Base-by-base conservation (phyloP, 2,329 filamentous ascomycete genomes). In the Cordyceps cicadae region DNA sequence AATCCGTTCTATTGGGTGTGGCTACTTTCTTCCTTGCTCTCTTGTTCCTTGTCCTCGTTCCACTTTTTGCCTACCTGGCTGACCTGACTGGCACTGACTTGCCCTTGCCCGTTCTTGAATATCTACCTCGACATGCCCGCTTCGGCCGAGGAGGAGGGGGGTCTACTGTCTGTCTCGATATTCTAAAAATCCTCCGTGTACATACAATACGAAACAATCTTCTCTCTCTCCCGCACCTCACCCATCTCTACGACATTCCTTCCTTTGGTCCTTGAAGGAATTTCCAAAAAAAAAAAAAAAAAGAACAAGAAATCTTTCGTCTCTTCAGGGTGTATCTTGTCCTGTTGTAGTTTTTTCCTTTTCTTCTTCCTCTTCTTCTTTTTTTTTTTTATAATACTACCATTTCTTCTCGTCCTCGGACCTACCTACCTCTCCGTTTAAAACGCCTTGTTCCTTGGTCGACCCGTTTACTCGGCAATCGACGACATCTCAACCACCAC, bases 51-150 rank as follows among this genome's bases (percentile, higher is more conserved):
- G 37, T n/a, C 11, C 39, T 34, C 11, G 32, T 37, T 37, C 34
- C 29, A 29, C 34, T 37, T 24, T 24, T 24, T 24, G 24, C 24
- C 24, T 24, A 24, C 24, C 24, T 37, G 34, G 12, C 39, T 29
- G 29, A 8, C 29, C 7, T 6, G n/a, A n/a, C n/a, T n/a, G n/a
- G n/a, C n/a, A n/a, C 39, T 29, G 29, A 8, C 29, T 7, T 6
- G 29, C 39, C 24, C 24, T 24, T 43, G 39, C 34, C 15, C 19
- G 19, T 45, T 45, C 52, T 59, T 52, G 48, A 59, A 59, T 62
- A 62, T 62, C 55, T 62, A 62, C 55, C 60, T 62, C 60, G 49
- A 59, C 41, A 46, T 56, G 56, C 61, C 61, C 61, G 48, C 61
- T 45, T 56, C 46, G 43, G 32, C 48, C 54, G 48, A 49, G 2